Base-by-base conservation (phyloP, 257 asterid genomes). In the Forsythia suspensa region DNA sequence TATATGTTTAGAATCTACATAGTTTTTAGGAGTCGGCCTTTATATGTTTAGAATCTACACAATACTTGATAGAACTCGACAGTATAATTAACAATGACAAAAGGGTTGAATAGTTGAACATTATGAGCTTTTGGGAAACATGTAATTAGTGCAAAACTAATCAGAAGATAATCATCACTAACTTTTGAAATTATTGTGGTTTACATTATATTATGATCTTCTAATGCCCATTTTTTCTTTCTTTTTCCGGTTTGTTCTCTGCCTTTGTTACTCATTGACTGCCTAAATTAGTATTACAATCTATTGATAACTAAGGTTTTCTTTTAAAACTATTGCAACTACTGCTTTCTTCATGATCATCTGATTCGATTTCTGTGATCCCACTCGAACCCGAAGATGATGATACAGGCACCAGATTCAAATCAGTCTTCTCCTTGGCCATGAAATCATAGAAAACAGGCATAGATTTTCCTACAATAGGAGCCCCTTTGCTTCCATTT, bases 301-400 rank as follows among this genome's bases (percentile, higher is more conserved):
- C 59, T 15, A 48, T 1, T 12, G 66, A 57, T 57, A 4, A 16
- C 29, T n/a, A 18, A 16, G 34, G 6, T 57, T 57, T 57, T 20
- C 66, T 57, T 57, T 29, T 16, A 7, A 57, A 57, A 6, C 90
- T 87, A 83, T 79, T 83, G 82, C 91, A 80, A 77, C 96, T 87
- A 73, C 92, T 89, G 78, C 86, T 87, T 71, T 88, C 92, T 82
- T 90, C 97, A 21, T 77, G 85, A 39, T 91, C 93, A 9, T 90
- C 97, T 13, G 81, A 8, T 24, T 79, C 90, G 18, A 88, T 73
- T 82, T 91, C 97, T 29, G 98, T 95, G 15, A 95, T 81, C 39
- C 96, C 98, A 80, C 99, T 95, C 2, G 96, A 89, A 24, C 92
- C 91, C 3, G 97, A 92, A 4, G 81, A 59, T 0, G 97, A 86